Percentiles rank a stretch among this genome's conserved stretches.
These are phyloP conservation scores for Podospora pseudoanserina DNA, from an alignment of 495 filamentous ascomycete species.

Conservation along the genomic window DNA sequence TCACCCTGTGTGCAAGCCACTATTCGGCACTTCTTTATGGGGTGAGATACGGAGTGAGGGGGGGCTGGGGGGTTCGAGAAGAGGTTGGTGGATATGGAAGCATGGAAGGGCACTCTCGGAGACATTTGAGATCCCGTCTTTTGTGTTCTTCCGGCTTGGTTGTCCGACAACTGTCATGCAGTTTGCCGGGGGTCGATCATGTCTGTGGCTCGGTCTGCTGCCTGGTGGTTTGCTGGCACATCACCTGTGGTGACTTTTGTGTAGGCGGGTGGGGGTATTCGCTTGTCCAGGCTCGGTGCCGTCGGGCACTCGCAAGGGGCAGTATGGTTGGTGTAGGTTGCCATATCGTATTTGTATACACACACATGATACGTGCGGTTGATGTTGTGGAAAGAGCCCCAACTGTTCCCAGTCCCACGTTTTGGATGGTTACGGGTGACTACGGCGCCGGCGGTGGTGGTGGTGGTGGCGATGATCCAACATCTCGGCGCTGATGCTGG, in stretches of 20 bases:
- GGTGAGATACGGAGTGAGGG: neutral
- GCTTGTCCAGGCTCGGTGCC: neutral
- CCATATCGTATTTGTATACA: neutral
- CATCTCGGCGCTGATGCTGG: neutral
- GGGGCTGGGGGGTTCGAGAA: neutral
- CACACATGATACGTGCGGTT: neutral
- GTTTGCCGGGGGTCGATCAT: neutral
- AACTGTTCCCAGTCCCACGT: neutral
- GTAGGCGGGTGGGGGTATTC: too few species aligned
- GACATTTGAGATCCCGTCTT: neutral
- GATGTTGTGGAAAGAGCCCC: neutral
- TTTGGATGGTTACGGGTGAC: neutral
- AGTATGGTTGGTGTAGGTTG: neutral
- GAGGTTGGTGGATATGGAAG: neutral
- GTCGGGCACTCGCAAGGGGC: neutral
- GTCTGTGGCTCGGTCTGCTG: neutral
- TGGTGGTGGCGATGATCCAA: neutral
- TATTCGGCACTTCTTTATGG: neutral
- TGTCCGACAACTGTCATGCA: neutral
- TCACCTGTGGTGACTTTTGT: neutral
- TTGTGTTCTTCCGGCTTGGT: neutral
- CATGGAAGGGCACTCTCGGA: neutral
- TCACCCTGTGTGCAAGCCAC: neutral
- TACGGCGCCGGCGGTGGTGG: too few species aligned
- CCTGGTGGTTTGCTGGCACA: neutral